phyloP scores from a whole-genome alignment of 2,329 filamentous ascomycete genomes.

The Colletotrichum trifolii region DNA sequence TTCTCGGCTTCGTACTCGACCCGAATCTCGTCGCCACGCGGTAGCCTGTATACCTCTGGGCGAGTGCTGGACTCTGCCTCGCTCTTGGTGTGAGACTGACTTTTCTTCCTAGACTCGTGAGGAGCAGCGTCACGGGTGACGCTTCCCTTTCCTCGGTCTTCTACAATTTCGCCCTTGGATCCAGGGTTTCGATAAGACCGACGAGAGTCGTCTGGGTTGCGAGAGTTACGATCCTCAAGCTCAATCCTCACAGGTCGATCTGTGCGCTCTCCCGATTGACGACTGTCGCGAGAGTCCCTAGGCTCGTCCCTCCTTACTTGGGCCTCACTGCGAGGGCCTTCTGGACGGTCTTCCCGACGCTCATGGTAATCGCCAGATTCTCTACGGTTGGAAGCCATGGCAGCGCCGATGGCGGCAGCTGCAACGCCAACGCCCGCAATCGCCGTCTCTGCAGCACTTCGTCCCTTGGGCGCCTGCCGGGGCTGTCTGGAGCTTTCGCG shows the following conservation, averaged over 20 bases:
- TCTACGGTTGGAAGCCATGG: constrained; percentile 51
- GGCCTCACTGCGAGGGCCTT: constrained; percentile 16
- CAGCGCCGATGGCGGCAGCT: constrained; percentile 61
- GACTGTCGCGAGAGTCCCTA: constrained; percentile 42
- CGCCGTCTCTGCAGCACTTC: constrained; percentile 56
- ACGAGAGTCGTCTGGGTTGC: constrained; percentile 42
- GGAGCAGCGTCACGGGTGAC: constrained; percentile 44
- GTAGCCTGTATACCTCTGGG: constrained; percentile 31
- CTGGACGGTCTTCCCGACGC: constrained; percentile 34
- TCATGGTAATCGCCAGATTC: constrained; percentile 43
- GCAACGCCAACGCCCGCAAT: constrained; percentile 60
- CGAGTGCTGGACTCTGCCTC: background rate
- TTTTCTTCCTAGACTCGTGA: constrained; percentile 36
- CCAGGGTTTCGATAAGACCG: constrained; percentile 39
- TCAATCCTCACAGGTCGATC: constrained; percentile 35
- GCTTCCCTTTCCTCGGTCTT: constrained; percentile 40
- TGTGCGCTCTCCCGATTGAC: constrained; percentile 42
- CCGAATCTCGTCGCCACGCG: constrained; percentile 35
- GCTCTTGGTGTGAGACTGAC: background rate
- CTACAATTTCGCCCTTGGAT: constrained; percentile 34
- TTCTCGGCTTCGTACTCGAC: constrained; percentile 35
- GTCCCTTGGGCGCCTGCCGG: constrained; percentile 49
- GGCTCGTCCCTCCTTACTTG: constrained; percentile 27
- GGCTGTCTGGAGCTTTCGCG: constrained; percentile 45
- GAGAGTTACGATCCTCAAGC: constrained; percentile 43